phyloP scores from a whole-genome alignment of 139 green algal genomes.

The Picocystis salinarum region DNA sequence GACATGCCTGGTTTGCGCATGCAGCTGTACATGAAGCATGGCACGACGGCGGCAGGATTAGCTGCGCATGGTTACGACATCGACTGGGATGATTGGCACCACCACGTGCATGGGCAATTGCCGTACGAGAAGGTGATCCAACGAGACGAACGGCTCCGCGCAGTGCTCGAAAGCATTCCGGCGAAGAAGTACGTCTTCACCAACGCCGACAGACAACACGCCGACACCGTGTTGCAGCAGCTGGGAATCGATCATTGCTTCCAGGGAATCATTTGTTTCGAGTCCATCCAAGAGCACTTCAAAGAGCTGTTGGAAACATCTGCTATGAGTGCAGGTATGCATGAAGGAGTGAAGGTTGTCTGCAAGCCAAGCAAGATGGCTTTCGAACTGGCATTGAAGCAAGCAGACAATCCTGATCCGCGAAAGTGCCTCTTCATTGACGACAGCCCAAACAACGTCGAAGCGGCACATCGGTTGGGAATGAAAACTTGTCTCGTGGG shows the following conservation, averaged over 20 bases:
- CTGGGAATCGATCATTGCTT: conserved; percentile 57
- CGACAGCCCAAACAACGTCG: conserved; percentile 51
- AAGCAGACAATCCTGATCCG: conserved; percentile 15
- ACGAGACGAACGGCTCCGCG: conserved; percentile 14
- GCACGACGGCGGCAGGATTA: conserved; percentile 47
- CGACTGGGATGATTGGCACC: conserved; percentile 53
- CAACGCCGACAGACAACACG: conserved; percentile 53
- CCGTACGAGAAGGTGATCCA: conserved; percentile 38
- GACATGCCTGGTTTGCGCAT: conserved; percentile 20
- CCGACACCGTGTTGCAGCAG: conserved; percentile 31
- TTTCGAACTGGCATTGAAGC: conserved; percentile 32
- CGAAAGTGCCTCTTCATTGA: conserved; percentile 68
- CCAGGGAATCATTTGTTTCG: conserved; percentile 46
- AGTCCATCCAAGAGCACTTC: conserved; percentile 32
- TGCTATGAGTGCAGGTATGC: conserved; percentile 20
- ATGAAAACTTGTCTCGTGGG: no score
- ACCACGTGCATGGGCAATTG: conserved; percentile 34
- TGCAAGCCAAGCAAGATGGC: conserved; percentile 43
- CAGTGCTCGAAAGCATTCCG: conserved; percentile 25
- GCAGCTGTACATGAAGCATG: conserved; percentile 34
- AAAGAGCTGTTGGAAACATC: no score
- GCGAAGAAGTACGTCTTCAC: conserved; percentile 59
- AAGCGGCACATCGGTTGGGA: conserved; percentile 32
- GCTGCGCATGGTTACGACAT: conserved; percentile 35
- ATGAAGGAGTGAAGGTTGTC: conserved; percentile 23